A percentile compares a stretch with the other conserved stretches of the same genome.
phyloP scores from a whole-genome alignment of 371 early-diverging fungal genomes.

The Circinella minor region DNA sequence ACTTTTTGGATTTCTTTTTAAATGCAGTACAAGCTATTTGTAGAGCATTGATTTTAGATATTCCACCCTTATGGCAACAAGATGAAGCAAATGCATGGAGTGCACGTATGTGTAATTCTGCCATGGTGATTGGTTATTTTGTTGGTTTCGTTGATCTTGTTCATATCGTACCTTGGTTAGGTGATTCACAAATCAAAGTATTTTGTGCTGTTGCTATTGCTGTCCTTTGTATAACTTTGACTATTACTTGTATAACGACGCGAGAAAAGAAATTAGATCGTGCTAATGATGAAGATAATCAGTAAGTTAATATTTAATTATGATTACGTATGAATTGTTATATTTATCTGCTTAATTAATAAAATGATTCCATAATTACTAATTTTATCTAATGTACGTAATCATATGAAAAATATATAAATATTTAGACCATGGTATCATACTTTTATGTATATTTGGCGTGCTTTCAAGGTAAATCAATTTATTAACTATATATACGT shows the following conservation, averaged over 20 bases:
- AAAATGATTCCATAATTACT: too few species aligned
- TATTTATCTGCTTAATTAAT: too few species aligned
- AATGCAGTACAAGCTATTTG: slow-evolving; percentile 76
- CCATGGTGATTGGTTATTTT: slow-evolving; percentile 78
- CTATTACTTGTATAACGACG: slow-evolving; percentile 59
- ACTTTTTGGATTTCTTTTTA: slow-evolving; percentile 79
- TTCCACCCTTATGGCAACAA: slow-evolving; percentile 73
- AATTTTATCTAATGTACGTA: too few species aligned
- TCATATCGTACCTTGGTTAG: slow-evolving; percentile 62
- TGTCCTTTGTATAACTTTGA: slow-evolving; percentile 56
- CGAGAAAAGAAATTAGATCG: slow-evolving; percentile 50
- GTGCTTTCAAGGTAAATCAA: slow-evolving; percentile 39
- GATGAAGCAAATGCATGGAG: slow-evolving; percentile 76
- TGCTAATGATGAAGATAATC: slow-evolving; percentile 20
- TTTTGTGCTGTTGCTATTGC: slow-evolving; percentile 67
- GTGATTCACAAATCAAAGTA: slow-evolving; percentile 69
- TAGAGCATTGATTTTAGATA: slow-evolving; percentile 80
- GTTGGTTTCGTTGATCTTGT: slow-evolving; percentile 71
- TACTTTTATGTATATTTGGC: slow-evolving; percentile 61
- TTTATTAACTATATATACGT: too few species aligned
- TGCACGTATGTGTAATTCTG: slow-evolving; percentile 75
- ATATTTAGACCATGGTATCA: slow-evolving; percentile 53
- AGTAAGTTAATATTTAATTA: slow-evolving; percentile 19
- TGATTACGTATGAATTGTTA: too few species aligned
- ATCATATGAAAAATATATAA: too few species aligned